These are phyloP conservation scores for Tephrocybe sp. DNA, from an alignment of 768 basidiomycete genomes.

Conservation along the genomic window DNA sequence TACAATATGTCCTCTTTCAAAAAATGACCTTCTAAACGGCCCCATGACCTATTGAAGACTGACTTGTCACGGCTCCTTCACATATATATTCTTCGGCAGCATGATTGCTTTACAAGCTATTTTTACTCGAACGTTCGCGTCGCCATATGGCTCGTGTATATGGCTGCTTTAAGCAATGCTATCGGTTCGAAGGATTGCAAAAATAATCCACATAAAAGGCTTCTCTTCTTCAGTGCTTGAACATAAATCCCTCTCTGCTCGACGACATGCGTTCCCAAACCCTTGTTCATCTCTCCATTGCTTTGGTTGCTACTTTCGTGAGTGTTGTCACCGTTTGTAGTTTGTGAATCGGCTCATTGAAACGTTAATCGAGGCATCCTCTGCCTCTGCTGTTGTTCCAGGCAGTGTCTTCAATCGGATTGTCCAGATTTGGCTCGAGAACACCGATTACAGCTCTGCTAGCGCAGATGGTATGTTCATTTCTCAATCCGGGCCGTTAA, in stretches of 20 bases:
- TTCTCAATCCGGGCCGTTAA: no score
- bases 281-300: no score
- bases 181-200: no score
- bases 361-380: neutral
- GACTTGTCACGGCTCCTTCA: neutral
- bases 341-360: neutral
- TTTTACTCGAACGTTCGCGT: conserved; percentile 2
- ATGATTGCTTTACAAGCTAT: neutral
- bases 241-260: no score
- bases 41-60: neutral
- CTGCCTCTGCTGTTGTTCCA: conserved; percentile 9
- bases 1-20: neutral
- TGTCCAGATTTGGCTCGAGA: conserved; percentile 56
- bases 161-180: no score
- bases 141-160: conserved; percentile 8
- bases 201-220: no score
- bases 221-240: no score
- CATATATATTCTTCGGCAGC: neutral
- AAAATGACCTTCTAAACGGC: neutral
- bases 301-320: no score
- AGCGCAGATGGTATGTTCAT: conserved; percentile 21
- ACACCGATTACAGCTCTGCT: conserved; percentile 46
- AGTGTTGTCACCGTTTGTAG: no score
- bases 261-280: no score
- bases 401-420: conserved; percentile 31